A percentile compares a stretch with the other conserved stretches of the same genome.
Conservation (phyloP, 345 rosid genomes). For the Pistacia atlantica region DNA sequence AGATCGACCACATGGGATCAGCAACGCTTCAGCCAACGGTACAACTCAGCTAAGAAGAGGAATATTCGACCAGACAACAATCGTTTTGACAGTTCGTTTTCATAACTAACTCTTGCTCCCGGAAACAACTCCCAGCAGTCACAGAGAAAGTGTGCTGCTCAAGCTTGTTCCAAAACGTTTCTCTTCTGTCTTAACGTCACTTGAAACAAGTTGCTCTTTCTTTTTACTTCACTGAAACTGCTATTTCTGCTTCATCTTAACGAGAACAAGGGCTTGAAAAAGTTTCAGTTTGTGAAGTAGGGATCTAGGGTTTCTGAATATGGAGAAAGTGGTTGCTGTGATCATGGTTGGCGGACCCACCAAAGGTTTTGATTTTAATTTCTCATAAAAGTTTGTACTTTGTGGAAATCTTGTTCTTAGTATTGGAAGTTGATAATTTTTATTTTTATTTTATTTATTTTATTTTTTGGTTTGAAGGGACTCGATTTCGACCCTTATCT, state of each 20-base stretch:
- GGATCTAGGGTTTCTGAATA: constrained; percentile 22
- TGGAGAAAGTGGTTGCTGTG: constrained; percentile 82
- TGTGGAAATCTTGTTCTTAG: not conserved
- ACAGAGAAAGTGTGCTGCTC: not conserved
- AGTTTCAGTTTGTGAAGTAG: not conserved
- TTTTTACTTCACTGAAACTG: not conserved
- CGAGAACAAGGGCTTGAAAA: not conserved
- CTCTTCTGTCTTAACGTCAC: too few species aligned
- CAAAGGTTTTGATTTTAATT: constrained; percentile 46
- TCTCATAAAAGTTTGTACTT: not conserved
- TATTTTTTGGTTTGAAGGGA: constrained; percentile 42
- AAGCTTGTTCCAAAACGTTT: not conserved
- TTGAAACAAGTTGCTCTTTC: too few species aligned
- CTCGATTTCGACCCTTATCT: constrained; percentile 79
- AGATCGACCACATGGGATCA: not conserved
- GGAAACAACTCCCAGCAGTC: not conserved
- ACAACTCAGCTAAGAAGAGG: not conserved
- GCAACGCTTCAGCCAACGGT: not conserved
- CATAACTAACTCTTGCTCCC: not conserved
- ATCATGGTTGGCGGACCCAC: constrained; percentile 95
- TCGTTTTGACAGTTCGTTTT: not conserved
- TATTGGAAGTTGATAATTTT: constrained; percentile 14
- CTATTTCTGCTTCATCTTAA: not conserved
- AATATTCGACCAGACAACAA: not conserved
- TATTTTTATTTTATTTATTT: too few species aligned